Percentiles rank a stretch among this genome's conserved stretches.
These are phyloP conservation scores for Rhypophila decipiens DNA, from an alignment of 495 filamentous ascomycete species.

Conservation along the genomic window DNA sequence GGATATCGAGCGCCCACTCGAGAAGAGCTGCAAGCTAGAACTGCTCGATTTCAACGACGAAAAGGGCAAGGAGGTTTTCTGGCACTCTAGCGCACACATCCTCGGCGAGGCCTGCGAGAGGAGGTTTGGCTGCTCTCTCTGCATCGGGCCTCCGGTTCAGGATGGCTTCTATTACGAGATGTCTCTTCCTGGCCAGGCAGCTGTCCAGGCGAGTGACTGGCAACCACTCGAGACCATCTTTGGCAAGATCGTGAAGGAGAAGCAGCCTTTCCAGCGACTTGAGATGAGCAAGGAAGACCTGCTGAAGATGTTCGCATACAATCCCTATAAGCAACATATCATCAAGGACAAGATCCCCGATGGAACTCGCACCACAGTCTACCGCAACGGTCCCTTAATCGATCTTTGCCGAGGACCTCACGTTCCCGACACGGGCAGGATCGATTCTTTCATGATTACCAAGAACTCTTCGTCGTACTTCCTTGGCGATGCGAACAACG, in stretches of 20 bases:
- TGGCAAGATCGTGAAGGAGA: slow-evolving; percentile 81
- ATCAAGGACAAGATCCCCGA: slow-evolving; percentile 88
- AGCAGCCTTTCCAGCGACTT: slow-evolving; percentile 89
- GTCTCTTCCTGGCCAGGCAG: slow-evolving; percentile 68
- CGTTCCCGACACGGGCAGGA: slow-evolving; percentile 84
- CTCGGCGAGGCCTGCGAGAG: slow-evolving; percentile 91
- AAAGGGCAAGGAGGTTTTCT: slow-evolving; percentile 56
- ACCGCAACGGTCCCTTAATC: slow-evolving; percentile 57
- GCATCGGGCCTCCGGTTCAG: slow-evolving; percentile 73
- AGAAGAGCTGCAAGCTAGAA: slow-evolving; percentile 69
- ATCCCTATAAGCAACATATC: slow-evolving; percentile 78
- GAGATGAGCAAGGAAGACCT: slow-evolving; percentile 83
- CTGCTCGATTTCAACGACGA: slow-evolving; percentile 79
- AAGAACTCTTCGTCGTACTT: slow-evolving; percentile 93
- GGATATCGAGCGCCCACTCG: slow-evolving; percentile 87
- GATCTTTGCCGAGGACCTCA: slow-evolving; percentile 60
- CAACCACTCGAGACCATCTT: slow-evolving; percentile 71
- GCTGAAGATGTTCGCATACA: slow-evolving; percentile 92
- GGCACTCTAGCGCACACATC: slow-evolving; percentile 85
- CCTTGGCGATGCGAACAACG: slow-evolving; percentile 85
- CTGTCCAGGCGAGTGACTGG: slow-evolving; percentile 71
- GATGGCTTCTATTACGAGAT: slow-evolving; percentile 99
- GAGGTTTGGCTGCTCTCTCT: slow-evolving; percentile 82
- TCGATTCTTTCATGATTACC: slow-evolving; percentile 91
- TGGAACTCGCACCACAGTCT: slow-evolving; percentile 86